phyloP scores from a whole-genome alignment of 768 basidiomycete species.

The Fomitopsis pulvina region DNA sequence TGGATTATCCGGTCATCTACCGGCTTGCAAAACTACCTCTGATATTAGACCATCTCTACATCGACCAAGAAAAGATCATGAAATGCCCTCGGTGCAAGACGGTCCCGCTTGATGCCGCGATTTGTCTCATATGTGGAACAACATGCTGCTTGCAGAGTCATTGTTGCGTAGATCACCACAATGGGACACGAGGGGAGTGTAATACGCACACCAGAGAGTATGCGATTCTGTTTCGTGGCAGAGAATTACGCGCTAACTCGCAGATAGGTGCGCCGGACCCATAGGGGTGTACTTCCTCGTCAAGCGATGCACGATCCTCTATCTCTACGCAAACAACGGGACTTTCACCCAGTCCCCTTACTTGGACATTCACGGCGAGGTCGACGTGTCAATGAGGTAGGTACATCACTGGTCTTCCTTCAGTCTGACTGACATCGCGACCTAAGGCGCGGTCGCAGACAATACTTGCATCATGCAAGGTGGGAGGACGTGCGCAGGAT shows the following conservation, averaged over 20 bases:
- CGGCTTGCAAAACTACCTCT: slow-evolving; percentile 76
- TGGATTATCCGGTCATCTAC: slow-evolving; percentile 83
- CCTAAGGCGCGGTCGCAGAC: slow-evolving; percentile 76
- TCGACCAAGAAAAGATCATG: slow-evolving; percentile 64
- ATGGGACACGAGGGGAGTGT: slow-evolving; percentile 74
- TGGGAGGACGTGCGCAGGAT: slow-evolving; percentile 89
- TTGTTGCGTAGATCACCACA: slow-evolving; percentile 78
- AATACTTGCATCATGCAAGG: slow-evolving; percentile 76
- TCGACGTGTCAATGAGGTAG: slow-evolving; percentile 88
- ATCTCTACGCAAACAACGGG: slow-evolving; percentile 85
- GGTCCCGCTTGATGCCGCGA: slow-evolving; percentile 78
- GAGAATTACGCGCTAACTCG: slow-evolving; percentile 1
- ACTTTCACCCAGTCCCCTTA: slow-evolving; percentile 86
- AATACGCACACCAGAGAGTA: slow-evolving; percentile 94
- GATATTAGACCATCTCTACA: slow-evolving; percentile 78
- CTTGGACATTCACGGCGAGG: slow-evolving; percentile 89
- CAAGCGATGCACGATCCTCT: slow-evolving; percentile 86
- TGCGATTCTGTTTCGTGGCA: slow-evolving; percentile 27
- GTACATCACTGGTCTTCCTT: slow-evolving; percentile 12
- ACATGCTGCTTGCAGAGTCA: slow-evolving; percentile 88
- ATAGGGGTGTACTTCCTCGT: slow-evolving; percentile 88
- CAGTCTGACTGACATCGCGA: background rate
- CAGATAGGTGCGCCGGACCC: slow-evolving; percentile 76
- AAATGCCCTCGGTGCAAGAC: slow-evolving; percentile 73
- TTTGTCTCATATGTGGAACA: slow-evolving; percentile 87